Conservation (phyloP, 306 rosid genomes). For the Casuarina glauca region DNA sequence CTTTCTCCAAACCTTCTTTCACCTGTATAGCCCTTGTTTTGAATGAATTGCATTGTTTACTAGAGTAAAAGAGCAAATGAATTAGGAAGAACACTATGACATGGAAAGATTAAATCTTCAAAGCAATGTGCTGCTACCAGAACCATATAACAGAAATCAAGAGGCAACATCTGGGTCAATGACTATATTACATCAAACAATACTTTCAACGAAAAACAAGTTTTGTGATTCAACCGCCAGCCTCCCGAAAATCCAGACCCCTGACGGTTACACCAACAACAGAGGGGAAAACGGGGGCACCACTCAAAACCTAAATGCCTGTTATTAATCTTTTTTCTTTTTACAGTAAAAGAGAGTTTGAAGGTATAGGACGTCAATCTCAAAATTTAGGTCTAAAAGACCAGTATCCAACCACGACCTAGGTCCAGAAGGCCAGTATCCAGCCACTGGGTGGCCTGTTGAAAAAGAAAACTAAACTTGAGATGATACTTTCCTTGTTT, state of each 20-base stretch:
- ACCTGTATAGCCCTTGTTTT: slow-evolving; percentile 60
- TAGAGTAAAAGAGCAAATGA: slow-evolving; percentile 28
- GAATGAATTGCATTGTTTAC: slow-evolving; percentile 75
- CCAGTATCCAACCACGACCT: too few relatives aligned
- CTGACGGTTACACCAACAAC: not conserved
- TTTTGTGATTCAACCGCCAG: not conserved
- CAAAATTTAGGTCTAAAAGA: too few relatives aligned
- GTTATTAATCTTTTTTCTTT: too few relatives aligned
- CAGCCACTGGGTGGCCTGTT: too few relatives aligned
- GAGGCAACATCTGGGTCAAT: not conserved
- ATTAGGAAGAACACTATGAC: not conserved
- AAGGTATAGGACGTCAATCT: too few relatives aligned
- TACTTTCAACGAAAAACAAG: not conserved
- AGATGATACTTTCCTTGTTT: not conserved
- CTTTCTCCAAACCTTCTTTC: slow-evolving; percentile 58
- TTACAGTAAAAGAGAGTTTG: too few relatives aligned
- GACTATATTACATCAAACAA: not conserved
- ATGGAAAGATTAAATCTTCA: not conserved
- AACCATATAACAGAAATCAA: not conserved
- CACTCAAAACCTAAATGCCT: not conserved
- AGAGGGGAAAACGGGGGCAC: not conserved
- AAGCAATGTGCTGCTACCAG: not conserved
- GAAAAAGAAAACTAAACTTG: not conserved
- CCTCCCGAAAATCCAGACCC: not conserved
- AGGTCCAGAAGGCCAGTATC: too few relatives aligned